Conservation (phyloP, 108 stramenopile genomes). For the Skeletonema tropicum region DNA sequence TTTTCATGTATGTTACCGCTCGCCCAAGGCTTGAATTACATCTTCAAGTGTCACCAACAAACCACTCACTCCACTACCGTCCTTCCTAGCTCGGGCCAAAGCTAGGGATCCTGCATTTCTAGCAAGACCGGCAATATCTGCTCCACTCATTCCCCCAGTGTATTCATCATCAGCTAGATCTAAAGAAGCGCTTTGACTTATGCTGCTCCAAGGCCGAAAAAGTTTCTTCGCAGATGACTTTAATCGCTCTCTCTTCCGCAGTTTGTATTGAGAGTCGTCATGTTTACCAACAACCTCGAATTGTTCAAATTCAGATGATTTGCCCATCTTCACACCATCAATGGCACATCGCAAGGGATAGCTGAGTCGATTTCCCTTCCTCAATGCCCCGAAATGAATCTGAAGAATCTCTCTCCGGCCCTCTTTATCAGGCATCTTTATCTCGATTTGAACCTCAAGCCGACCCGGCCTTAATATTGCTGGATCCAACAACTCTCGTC, state of each 20-base stretch:
- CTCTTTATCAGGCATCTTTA: conserved; percentile 65
- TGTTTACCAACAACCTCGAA: conserved; percentile 13
- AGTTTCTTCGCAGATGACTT: conserved; percentile 15
- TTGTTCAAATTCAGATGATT: neutral
- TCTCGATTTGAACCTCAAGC: conserved; percentile 84
- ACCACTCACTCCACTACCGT: conserved; percentile 70
- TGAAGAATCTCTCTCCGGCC: conserved; percentile 60
- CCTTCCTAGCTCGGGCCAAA: conserved; percentile 58
- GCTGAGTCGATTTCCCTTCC: conserved; percentile 66
- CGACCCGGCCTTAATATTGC: conserved; percentile 85
- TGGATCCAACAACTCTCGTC: conserved; percentile 78
- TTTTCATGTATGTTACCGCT: conserved; percentile 12
- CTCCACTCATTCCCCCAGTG: conserved; percentile 85
- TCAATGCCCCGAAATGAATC: conserved; percentile 76
- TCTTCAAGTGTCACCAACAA: conserved; percentile 82
- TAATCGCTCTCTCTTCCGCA: conserved; percentile 10
- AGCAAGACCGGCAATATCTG: conserved; percentile 92
- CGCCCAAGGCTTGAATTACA: conserved; percentile 69
- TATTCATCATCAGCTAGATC: conserved; percentile 68
- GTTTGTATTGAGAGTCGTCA: conserved; percentile 35
- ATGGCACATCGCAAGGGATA: conserved; percentile 75
- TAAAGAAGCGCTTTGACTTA: conserved; percentile 1
- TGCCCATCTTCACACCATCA: conserved; percentile 57
- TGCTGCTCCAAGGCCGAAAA: neutral
- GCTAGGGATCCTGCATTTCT: conserved; percentile 88